Evolutionary conservation across 2,329 filamentous ascomycete species (phyloP), one percentile per base, ranked within the genome.

Genomic region (Chalaropsis thielavioides): DNA sequence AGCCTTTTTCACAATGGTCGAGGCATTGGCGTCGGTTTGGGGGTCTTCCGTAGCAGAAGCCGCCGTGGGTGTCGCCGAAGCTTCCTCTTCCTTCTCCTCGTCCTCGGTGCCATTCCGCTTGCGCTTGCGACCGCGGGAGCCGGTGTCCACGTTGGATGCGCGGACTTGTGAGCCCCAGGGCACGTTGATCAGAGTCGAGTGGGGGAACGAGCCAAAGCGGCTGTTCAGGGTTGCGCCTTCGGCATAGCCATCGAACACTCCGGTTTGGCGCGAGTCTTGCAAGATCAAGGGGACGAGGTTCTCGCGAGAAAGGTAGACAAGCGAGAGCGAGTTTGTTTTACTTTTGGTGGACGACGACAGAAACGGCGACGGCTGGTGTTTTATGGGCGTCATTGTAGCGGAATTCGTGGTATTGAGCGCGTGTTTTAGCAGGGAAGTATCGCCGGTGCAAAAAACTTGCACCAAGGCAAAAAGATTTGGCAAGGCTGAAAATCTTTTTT

Each of bases 111-210:
- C 56, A 40, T 56, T 64, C 5, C 68, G 63, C 64, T 71, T 66
- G 64, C 82, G 79, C 74, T 86, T 87, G 62, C 88, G 82, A 41
- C 90, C 90, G 70, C 91, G 81, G n/a, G 90, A 94, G 13, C 92
- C 91, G 0, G 92, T 96, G 71, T 96, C 90, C 65, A 96, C 91
- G 40, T 87, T 84, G 1, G 91, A 96, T 7, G 94, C 94, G 59
- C 90, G 82, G 24, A 97, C 86, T 73, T 97, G 94, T 6, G 89
- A 90, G 35, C 94, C 94, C 92, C 92, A 97, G 51, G 89, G 88
- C 64, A 91, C 79, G 4, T 84, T 80, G 64, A 96, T 81, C 58
- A 92, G 76, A 0, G 89, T 92, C 11, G 83, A 87, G 72, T 92
- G 89, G 0, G 89, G 89, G 67, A 91, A 92, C 0, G 92, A 96